These are phyloP conservation scores for Acanthamoeba quina DNA, from an alignment of 208 protist species.

Conservation along the genomic window DNA sequence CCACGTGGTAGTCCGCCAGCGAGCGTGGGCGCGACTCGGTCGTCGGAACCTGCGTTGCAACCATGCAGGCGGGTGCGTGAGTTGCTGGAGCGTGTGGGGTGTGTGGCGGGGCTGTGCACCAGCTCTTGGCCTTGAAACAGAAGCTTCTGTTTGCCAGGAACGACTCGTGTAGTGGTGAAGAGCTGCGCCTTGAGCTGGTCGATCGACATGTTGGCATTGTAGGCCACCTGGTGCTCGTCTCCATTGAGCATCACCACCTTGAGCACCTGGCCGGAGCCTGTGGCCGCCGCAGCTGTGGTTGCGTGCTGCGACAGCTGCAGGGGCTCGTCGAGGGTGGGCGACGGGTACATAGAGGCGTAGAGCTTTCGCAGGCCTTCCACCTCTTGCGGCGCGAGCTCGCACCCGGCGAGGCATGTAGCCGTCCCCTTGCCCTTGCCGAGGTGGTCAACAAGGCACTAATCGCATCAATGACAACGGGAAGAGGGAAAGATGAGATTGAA, in stretches of 20 bases:
- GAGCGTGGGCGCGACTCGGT: neutral
- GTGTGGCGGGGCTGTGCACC: neutral
- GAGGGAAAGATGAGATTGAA: neutral
- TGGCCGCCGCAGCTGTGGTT: neutral
- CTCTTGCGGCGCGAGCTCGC: neutral
- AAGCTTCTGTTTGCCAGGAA: constrained; percentile 42
- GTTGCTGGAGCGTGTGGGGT: neutral
- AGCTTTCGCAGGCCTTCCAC: neutral
- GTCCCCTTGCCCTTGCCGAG: neutral
- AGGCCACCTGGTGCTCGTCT: neutral
- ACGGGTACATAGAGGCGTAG: neutral
- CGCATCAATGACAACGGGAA: neutral
- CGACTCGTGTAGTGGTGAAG: neutral
- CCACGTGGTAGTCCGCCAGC: constrained; percentile 1
- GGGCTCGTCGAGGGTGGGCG: neutral
- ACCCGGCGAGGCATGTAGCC: neutral
- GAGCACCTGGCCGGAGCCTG: neutral
- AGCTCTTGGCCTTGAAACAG: constrained; percentile 15
- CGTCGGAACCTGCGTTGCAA: neutral
- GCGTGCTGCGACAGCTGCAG: neutral
- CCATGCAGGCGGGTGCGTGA: neutral
- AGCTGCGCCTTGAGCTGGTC: neutral
- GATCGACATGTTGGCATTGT: neutral
- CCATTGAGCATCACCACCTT: constrained; percentile 25
- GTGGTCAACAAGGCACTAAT: neutral